These are phyloP conservation scores for Dysphania ambrosioides DNA, from an alignment of 148 eudicot species.

Conservation along the genomic window DNA sequence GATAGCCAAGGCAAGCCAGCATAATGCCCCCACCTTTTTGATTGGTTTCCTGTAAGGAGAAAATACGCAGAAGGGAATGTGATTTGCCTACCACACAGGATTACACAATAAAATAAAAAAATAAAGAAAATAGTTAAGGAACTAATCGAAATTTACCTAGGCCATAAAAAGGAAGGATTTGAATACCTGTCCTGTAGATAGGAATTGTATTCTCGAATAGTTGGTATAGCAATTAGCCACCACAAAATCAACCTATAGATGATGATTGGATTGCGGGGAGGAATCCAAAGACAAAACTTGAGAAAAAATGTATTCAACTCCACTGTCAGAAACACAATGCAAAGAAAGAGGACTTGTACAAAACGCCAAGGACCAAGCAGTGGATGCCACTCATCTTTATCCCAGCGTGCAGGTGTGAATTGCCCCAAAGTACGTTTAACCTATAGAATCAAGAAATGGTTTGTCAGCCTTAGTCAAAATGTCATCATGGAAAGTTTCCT, in stretches of 20 bases:
- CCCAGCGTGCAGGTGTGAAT: conserved; percentile 98
- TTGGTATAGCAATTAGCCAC: conserved; percentile 98
- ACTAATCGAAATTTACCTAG: background rate
- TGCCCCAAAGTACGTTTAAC: conserved; percentile 88
- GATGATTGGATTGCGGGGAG: conserved; percentile 87
- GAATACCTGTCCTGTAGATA: conserved; percentile 85
- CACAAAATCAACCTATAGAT: conserved; percentile 81
- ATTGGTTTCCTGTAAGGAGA: conserved; percentile 52
- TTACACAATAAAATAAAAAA: background rate
- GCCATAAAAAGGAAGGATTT: conserved; percentile 2
- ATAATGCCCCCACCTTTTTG: conserved; percentile 89
- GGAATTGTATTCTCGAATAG: conserved; percentile 93
- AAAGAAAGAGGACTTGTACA: conserved; percentile 78
- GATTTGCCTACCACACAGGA: background rate
- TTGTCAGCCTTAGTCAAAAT: background rate
- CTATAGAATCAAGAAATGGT: conserved; percentile 36
- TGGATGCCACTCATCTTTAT: conserved; percentile 99
- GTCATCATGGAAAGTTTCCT: background rate
- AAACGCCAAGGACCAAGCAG: conserved; percentile 95
- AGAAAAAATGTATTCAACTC: conserved; percentile 95
- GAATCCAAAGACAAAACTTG: conserved; percentile 96
- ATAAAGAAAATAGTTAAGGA: background rate
- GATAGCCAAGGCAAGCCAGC: conserved; percentile 93
- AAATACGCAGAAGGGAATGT: background rate
- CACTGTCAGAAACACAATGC: conserved; percentile 82